phyloP scores from a whole-genome alignment of 2,329 filamentous ascomycete species.

The Pseudopithomyces chartarum region DNA sequence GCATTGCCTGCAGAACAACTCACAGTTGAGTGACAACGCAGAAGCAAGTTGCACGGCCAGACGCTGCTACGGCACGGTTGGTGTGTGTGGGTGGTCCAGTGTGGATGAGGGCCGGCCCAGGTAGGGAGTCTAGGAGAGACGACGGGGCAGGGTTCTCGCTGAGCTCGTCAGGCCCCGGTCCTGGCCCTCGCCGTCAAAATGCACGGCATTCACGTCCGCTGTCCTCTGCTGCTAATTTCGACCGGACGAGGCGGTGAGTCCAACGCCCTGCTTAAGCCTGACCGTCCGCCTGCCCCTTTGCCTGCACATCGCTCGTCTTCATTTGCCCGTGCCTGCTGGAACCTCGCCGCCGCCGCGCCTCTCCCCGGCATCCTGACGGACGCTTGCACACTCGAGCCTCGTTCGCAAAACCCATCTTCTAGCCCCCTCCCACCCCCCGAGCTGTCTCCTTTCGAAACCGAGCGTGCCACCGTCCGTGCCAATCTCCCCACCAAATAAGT shows the following conservation, averaged over 20 bases:
- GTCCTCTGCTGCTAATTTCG: slow-evolving; percentile 7
- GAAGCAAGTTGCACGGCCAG: not conserved
- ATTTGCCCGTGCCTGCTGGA: not conserved
- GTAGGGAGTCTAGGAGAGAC: too few relatives aligned
- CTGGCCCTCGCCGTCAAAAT: slow-evolving; percentile 2
- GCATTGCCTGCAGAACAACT: not conserved
- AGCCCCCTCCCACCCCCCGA: slow-evolving; percentile 6
- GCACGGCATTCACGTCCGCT: slow-evolving; percentile 9
- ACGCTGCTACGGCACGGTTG: not conserved
- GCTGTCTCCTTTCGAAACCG: slow-evolving; percentile 1
- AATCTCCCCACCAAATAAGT: not conserved
- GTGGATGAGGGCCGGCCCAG: too few relatives aligned
- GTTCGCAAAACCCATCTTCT: not conserved
- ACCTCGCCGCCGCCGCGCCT: not conserved
- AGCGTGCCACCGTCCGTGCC: not conserved
- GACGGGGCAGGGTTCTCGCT: not conserved
- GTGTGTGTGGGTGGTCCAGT: slow-evolving; percentile 8
- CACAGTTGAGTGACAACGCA: not conserved
- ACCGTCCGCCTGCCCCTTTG: not conserved
- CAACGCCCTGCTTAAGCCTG: not conserved
- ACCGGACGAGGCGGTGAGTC: slow-evolving; percentile 11
- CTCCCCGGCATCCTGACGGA: not conserved
- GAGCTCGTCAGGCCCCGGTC: slow-evolving; percentile 9
- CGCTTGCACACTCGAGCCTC: not conserved
- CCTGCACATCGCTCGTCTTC: not conserved